Percentiles rank a stretch among this genome's conserved stretches.
Conservation (phyloP, 495 filamentous ascomycete species). For the Letharia columbiana region DNA sequence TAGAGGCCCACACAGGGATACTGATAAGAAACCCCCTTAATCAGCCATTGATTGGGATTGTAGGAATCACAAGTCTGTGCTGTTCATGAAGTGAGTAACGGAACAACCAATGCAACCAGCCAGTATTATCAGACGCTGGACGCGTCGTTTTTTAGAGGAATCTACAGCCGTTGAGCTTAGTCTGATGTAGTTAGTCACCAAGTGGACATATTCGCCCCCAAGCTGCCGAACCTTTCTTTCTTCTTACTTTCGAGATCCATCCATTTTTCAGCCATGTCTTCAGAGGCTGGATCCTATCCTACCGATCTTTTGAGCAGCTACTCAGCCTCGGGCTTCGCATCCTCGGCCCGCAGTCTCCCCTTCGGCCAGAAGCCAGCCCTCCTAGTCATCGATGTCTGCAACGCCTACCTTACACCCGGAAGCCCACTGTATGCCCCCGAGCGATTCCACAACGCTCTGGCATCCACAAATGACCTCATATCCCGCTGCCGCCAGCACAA, state of each 20-base stretch:
- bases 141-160: too few relatives aligned
- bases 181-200: not conserved
- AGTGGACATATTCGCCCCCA: not conserved
- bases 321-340: constrained; percentile 7
- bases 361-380: constrained; percentile 3
- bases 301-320: not conserved
- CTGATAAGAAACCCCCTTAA: not conserved
- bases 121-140: too few relatives aligned
- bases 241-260: too few relatives aligned
- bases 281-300: not conserved
- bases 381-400: constrained; percentile 11
- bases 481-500: not conserved
- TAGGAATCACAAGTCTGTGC: too few relatives aligned
- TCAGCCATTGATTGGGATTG: not conserved
- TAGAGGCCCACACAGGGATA: not conserved
- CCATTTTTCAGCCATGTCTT: not conserved
- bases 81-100: too few relatives aligned
- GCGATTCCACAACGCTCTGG: constrained; percentile 4
- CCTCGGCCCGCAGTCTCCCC: not conserved
- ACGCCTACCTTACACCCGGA: constrained; percentile 12
- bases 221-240: not conserved
- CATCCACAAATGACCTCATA: not conserved
- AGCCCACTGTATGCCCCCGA: constrained; percentile 6
- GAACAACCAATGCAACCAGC: too few relatives aligned
- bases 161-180: too few relatives aligned